Evolutionary conservation across 768 basidiomycete species (phyloP).

Genomic region (Hygrocybe coccinea): DNA sequence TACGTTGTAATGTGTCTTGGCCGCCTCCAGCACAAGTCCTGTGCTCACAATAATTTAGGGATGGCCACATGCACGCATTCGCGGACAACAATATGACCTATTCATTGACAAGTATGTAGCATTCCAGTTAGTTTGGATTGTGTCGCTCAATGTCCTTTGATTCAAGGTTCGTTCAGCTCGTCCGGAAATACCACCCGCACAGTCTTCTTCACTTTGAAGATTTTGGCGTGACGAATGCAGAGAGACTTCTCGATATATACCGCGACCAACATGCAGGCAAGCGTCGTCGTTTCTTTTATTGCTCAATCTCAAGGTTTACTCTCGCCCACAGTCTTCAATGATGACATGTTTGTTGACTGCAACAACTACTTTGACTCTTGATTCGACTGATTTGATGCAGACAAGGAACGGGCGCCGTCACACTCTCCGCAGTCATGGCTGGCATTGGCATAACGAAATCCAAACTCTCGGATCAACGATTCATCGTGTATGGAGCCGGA

Average conservation of each 20-base stretch:
- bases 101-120: conserved; percentile 65
- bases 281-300: neutral
- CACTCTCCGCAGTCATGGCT: conserved; percentile 63
- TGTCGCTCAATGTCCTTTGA: neutral
- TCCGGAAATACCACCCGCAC: conserved; percentile 64
- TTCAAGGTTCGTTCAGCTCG: conserved; percentile 76
- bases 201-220: conserved; percentile 81
- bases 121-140: neutral
- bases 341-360: conserved; percentile 58
- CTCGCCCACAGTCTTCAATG: conserved; percentile 72
- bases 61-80: conserved; percentile 63
- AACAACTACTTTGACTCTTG: neutral
- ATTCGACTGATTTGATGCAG: conserved; percentile 28
- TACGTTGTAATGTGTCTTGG: conserved; percentile 47
- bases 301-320: neutral
- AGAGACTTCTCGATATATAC: conserved; percentile 59
- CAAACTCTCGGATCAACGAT: conserved; percentile 67
- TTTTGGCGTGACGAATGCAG: conserved; percentile 75
- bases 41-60: conserved; percentile 43
- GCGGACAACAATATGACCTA: conserved; percentile 68
- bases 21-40: neutral
- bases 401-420: conserved; percentile 75
- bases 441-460: conserved; percentile 62
- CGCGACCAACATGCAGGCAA: conserved; percentile 29
- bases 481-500: conserved; percentile 75